Conservation (phyloP, 345 rosid genomes). For the Citrus mangshanensis region DNA sequence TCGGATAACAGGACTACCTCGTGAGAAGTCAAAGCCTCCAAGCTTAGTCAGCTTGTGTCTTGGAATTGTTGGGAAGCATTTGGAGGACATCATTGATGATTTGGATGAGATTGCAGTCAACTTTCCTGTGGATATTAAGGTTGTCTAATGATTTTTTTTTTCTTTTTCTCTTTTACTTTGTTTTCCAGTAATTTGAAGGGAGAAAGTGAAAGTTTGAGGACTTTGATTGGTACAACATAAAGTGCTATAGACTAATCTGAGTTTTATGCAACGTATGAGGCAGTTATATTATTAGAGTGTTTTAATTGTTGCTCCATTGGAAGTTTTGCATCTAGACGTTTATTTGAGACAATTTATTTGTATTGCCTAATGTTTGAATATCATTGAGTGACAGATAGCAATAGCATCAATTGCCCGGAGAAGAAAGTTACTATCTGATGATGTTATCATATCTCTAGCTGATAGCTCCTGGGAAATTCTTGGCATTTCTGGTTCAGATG, state of each 20-base stretch:
- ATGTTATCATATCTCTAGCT: conserved; percentile 56
- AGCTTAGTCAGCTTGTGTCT: conserved; percentile 72
- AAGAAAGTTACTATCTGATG: conserved; percentile 61
- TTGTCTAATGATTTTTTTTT: not conserved
- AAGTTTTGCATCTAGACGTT: not conserved
- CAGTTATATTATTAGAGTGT: not conserved
- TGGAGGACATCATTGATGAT: conserved; percentile 68
- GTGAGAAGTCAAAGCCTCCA: conserved; percentile 47
- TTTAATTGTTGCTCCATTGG: not conserved
- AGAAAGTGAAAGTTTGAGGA: not conserved
- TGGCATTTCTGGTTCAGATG: conserved; percentile 77
- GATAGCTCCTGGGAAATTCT: conserved; percentile 83
- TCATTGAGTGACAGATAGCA: conserved; percentile 42
- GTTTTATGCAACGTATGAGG: not conserved
- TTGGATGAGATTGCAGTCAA: conserved; percentile 53
- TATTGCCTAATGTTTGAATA: not conserved
- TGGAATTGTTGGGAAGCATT: conserved; percentile 73
- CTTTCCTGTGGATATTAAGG: conserved; percentile 78
- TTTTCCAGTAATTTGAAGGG: not conserved
- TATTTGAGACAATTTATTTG: not conserved
- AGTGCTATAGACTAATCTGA: not conserved
- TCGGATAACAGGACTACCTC: conserved; percentile 27
- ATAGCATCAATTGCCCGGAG: conserved; percentile 82
- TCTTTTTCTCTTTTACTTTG: not conserved
- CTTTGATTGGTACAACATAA: not conserved